Percentiles rank a stretch among this genome's conserved stretches.
Evolutionary conservation across 208 protist genomes (phyloP).

Genomic region (Strigomonas culicis): DNA sequence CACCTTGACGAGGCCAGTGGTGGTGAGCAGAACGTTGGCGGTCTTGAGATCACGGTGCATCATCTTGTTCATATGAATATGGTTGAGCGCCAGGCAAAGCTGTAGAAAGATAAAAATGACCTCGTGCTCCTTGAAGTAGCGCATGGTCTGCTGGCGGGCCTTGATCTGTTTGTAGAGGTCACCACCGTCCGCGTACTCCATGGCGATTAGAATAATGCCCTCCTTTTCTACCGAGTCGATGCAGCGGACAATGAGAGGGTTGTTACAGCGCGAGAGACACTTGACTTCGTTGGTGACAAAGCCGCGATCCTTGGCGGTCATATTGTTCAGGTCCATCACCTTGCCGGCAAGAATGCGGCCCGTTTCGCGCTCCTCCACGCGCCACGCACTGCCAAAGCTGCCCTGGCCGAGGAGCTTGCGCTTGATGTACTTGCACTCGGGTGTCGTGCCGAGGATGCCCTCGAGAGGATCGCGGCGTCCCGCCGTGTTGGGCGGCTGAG

Average conservation of each 20-base stretch:
- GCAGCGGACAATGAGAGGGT: constrained; percentile 92
- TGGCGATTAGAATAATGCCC: constrained; percentile 78
- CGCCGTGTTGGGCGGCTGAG: constrained; percentile 44
- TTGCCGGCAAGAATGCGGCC: constrained; percentile 80
- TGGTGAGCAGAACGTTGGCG: constrained; percentile 84
- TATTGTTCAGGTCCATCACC: constrained; percentile 88
- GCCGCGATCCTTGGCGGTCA: constrained; percentile 84
- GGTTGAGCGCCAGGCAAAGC: constrained; percentile 77
- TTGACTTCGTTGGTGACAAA: constrained; percentile 94
- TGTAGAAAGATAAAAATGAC: constrained; percentile 84
- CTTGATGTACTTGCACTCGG: constrained; percentile 75
- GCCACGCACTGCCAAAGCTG: constrained; percentile 88
- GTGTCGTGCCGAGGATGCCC: constrained; percentile 56
- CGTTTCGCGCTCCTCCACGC: constrained; percentile 75
- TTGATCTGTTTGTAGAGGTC: constrained; percentile 85
- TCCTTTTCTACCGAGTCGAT: constrained; percentile 47
- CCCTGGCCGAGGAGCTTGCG: constrained; percentile 91
- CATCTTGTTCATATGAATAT: constrained; percentile 89
- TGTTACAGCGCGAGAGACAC: constrained; percentile 86
- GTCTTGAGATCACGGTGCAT: constrained; percentile 90
- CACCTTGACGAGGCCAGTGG: constrained; percentile 79
- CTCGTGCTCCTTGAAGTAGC: constrained; percentile 85
- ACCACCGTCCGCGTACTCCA: constrained; percentile 86
- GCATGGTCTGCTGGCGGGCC: constrained; percentile 42
- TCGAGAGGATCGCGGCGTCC: constrained; percentile 48